A percentile compares a stretch with the other conserved stretches of the same genome.
phyloP scores from a whole-genome alignment of 331 rosid species.

The Acacia concinna region DNA sequence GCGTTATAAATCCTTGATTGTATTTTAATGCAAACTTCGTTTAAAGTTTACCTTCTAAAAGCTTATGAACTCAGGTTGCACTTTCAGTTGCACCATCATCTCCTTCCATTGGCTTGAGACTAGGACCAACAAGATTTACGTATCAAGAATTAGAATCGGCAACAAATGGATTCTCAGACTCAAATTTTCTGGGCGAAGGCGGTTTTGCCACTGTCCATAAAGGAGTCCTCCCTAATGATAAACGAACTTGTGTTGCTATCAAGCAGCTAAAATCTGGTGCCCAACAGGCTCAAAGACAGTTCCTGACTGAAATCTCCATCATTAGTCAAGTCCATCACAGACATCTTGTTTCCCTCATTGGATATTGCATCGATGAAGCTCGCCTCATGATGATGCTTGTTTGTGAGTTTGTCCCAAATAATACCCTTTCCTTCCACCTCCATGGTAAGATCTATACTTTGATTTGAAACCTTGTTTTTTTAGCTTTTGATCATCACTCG shows the following conservation, averaged over 20 bases:
- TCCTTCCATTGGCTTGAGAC: too few species aligned
- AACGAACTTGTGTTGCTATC: conserved; percentile 50
- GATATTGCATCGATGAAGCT: conserved; percentile 52
- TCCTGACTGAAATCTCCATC: conserved; percentile 64
- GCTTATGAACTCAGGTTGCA: too few species aligned
- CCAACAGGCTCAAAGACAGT: conserved; percentile 67
- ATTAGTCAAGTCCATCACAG: conserved; percentile 73
- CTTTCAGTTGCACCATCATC: too few species aligned
- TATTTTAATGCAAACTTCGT: too few species aligned
- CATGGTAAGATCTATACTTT: conserved; percentile 45
- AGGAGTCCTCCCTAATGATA: conserved; percentile 44
- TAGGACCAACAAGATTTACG: conserved; percentile 26
- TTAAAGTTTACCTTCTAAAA: too few species aligned
- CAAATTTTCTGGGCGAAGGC: conserved; percentile 73
- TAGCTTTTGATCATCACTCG: neutral
- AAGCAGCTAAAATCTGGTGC: conserved; percentile 70
- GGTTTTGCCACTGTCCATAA: conserved; percentile 71
- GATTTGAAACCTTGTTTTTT: too few species aligned
- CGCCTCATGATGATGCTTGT: conserved; percentile 55
- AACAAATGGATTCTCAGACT: conserved; percentile 52
- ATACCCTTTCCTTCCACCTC: conserved; percentile 64
- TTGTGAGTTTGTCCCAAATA: conserved; percentile 62
- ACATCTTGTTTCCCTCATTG: conserved; percentile 75
- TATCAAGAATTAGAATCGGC: conserved; percentile 59
- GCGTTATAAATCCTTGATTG: too few species aligned